Percentiles rank a stretch among this genome's conserved stretches.
Evolutionary conservation across 148 eudicot species (phyloP).

Genomic region (Diospyros lotus): DNA sequence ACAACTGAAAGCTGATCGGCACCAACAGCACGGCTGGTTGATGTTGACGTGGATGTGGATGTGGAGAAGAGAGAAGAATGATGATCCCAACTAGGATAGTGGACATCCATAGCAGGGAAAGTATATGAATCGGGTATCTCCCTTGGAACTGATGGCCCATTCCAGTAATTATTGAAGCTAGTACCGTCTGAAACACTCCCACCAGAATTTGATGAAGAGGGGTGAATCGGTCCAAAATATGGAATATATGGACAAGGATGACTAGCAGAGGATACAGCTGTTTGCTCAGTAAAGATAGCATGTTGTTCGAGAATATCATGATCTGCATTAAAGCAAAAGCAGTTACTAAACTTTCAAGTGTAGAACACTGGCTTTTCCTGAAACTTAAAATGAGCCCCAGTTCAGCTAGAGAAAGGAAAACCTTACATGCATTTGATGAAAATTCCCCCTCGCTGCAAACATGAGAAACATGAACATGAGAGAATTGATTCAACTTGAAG

Average conservation of each 20-base stretch:
- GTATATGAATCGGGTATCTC: slow-evolving; percentile 63
- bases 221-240: slow-evolving; percentile 70
- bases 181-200: slow-evolving; percentile 54
- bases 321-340: slow-evolving; percentile 35
- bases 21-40: slow-evolving; percentile 44
- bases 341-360: not conserved
- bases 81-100: slow-evolving; percentile 62
- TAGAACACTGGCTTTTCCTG: not conserved
- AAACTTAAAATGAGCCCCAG: not conserved
- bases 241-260: slow-evolving; percentile 83
- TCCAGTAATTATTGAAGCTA: slow-evolving; percentile 66
- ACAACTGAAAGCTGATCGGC: slow-evolving; percentile 54
- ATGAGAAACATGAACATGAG: slow-evolving; percentile 20
- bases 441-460: slow-evolving; percentile 70
- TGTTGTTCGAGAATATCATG: slow-evolving; percentile 77
- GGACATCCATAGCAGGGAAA: slow-evolving; percentile 65
- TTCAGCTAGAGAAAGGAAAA: slow-evolving; percentile 4
- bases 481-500: too few species aligned
- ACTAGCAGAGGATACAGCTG: slow-evolving; percentile 65
- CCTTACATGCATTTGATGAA: slow-evolving; percentile 69
- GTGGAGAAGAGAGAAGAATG: slow-evolving; percentile 46
- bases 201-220: slow-evolving; percentile 48
- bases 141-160: slow-evolving; percentile 48
- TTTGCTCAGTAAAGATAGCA: slow-evolving; percentile 64
- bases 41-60: too few species aligned